Evolutionary conservation across 2,329 filamentous ascomycete genomes (phyloP).

Genomic region (Aspergillus fumigatus): DNA sequence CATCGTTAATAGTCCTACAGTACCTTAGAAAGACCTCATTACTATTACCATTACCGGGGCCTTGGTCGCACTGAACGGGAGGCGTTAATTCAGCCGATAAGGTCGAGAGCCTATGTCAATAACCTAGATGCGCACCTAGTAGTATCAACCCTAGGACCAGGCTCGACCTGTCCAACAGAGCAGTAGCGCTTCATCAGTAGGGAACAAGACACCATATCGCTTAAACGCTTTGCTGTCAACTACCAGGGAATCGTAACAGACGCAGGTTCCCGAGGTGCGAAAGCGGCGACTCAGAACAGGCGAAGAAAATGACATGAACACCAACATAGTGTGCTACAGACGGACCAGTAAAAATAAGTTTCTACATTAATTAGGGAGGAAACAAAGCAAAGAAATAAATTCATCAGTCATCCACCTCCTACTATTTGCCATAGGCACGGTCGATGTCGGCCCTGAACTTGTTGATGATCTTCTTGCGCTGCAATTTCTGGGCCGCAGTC

Average conservation of each 20-base stretch:
- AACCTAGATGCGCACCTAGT: background rate
- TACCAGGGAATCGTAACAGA: background rate
- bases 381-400: background rate
- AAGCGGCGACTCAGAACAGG: background rate
- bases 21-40: too few relatives aligned
- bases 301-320: background rate
- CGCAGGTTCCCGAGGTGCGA: background rate
- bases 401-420: constrained; percentile 27
- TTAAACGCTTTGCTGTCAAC: background rate
- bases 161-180: background rate
- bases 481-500: constrained; percentile 68
- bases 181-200: background rate
- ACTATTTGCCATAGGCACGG: constrained; percentile 53
- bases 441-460: constrained; percentile 60
- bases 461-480: constrained; percentile 62
- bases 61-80: background rate
- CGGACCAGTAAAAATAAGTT: background rate
- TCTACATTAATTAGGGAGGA: background rate
- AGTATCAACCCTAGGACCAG: background rate
- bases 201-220: background rate
- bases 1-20: background rate
- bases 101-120: background rate
- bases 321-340: background rate
- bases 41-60: too few relatives aligned
- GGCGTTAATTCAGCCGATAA: background rate